Conservation (phyloP, 495 filamentous ascomycete species). For the Letharia lupina region DNA sequence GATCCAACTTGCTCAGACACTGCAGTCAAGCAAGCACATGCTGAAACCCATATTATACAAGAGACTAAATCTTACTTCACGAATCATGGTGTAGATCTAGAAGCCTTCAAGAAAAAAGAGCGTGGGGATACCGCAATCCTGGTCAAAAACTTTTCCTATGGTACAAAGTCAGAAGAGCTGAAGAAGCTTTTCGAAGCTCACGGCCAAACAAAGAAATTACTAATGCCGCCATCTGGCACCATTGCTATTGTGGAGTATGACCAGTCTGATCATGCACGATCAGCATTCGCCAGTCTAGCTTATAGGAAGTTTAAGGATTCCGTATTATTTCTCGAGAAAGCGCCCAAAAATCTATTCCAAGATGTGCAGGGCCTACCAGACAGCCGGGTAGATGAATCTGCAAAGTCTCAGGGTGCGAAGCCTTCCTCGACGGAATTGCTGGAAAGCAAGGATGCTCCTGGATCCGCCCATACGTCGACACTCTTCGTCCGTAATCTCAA, state of each 20-base stretch:
- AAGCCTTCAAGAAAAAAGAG: constrained; percentile 75
- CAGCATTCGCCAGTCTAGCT: constrained; percentile 72
- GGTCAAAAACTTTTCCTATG: constrained; percentile 89
- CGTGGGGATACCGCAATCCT: constrained; percentile 82
- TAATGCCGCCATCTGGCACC: constrained; percentile 88
- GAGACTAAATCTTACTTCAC: constrained; percentile 89
- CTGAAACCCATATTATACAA: constrained; percentile 92
- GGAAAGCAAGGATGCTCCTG: constrained; percentile 40
- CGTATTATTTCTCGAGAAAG: constrained; percentile 88
- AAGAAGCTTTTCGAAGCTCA: constrained; percentile 43
- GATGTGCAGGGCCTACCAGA: constrained; percentile 21
- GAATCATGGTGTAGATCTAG: constrained; percentile 77
- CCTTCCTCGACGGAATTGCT: constrained; percentile 49
- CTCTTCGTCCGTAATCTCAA: constrained; percentile 89
- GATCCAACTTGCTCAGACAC: constrained; percentile 91
- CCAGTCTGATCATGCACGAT: constrained; percentile 64
- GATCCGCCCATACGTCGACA: constrained; percentile 57
- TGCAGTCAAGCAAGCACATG: constrained; percentile 91
- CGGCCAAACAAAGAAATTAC: constrained; percentile 62
- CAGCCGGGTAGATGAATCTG: constrained; percentile 22
- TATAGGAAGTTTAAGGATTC: constrained; percentile 88
- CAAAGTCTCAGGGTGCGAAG: constrained; percentile 38
- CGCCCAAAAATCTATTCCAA: constrained; percentile 70
- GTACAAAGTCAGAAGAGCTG: constrained; percentile 53
- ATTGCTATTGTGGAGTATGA: constrained; percentile 88